Percentiles rank a stretch among this genome's conserved stretches.
Evolutionary conservation across 225 moss, liverwort and hornwort genomes (phyloP).

Genomic region (Antitrichia curtipendula): DNA sequence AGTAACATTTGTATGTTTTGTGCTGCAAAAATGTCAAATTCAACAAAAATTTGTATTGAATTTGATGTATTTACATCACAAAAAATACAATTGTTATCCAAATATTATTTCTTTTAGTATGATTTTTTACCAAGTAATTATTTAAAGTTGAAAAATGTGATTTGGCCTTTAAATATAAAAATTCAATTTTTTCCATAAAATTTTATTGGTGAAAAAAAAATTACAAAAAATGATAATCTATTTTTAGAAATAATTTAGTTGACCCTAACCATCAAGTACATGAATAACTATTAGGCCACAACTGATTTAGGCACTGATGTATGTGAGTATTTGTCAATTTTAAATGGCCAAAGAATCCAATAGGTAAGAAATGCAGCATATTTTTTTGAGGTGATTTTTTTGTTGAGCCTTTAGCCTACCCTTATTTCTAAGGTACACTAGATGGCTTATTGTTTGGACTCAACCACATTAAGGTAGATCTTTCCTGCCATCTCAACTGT

Average conservation of each 20-base stretch:
- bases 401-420: no score
- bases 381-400: not conserved
- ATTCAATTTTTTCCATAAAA: no score
- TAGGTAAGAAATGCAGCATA: no score
- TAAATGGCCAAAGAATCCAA: not conserved
- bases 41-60: no score
- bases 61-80: no score
- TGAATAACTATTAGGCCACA: not conserved
- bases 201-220: not conserved
- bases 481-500: not conserved
- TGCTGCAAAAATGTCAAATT: no score
- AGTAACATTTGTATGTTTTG: no score
- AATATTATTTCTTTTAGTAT: no score
- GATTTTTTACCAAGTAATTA: no score
- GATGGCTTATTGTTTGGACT: not conserved
- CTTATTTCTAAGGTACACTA: not conserved
- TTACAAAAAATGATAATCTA: no score
- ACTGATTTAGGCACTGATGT: not conserved
- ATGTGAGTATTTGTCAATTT: not conserved
- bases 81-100: no score
- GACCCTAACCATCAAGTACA: fast-evolving
- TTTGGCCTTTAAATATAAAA: not conserved
- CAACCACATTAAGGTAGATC: not conserved
- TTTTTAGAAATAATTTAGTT: not conserved
- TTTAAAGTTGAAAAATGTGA: not conserved